These are phyloP conservation scores for Phytophthora kernoviae DNA, from an alignment of 352 stramenopile genomes.

Conservation along the genomic window DNA sequence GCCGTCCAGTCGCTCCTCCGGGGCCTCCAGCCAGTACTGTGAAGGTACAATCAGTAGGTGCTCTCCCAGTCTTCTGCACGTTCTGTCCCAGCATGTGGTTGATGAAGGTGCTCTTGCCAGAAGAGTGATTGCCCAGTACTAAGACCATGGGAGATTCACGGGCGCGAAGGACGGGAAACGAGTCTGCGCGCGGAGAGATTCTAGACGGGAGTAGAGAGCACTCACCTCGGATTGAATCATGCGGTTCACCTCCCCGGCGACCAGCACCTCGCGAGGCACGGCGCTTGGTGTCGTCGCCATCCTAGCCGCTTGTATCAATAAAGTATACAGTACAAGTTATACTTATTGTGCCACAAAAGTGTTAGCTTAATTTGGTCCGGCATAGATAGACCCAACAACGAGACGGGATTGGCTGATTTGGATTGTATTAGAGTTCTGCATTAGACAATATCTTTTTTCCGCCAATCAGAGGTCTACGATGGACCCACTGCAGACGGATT, in stretches of 20 bases:
- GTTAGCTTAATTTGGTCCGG: too few species aligned
- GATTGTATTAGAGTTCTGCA: too few species aligned
- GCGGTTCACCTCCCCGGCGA: conserved; percentile 79
- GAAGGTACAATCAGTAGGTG: conserved; percentile 85
- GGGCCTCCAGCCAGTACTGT: conserved; percentile 76
- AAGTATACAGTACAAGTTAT: not conserved
- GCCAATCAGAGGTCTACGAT: too few species aligned
- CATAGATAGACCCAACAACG: too few species aligned
- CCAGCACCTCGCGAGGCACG: conserved; percentile 35
- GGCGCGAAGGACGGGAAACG: conserved; percentile 83
- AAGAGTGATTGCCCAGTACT: conserved; percentile 87
- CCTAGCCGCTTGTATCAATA: not conserved
- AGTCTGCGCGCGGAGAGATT: conserved; percentile 62
- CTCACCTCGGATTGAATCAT: conserved; percentile 85
- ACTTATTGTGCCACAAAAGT: not conserved
- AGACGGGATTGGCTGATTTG: too few species aligned
- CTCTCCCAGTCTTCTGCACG: conserved; percentile 84
- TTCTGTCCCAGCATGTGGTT: conserved; percentile 87
- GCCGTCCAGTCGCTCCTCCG: conserved; percentile 78
- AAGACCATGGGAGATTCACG: conserved; percentile 87
- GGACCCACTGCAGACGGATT: too few species aligned
- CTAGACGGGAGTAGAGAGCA: conserved; percentile 70
- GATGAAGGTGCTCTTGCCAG: conserved; percentile 88
- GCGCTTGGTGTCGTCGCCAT: conserved; percentile 19
- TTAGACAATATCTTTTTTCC: too few species aligned